These are phyloP conservation scores for Zymoseptoria crescenta DNA, from an alignment of 2,329 filamentous ascomycete species.

Conservation along the genomic window DNA sequence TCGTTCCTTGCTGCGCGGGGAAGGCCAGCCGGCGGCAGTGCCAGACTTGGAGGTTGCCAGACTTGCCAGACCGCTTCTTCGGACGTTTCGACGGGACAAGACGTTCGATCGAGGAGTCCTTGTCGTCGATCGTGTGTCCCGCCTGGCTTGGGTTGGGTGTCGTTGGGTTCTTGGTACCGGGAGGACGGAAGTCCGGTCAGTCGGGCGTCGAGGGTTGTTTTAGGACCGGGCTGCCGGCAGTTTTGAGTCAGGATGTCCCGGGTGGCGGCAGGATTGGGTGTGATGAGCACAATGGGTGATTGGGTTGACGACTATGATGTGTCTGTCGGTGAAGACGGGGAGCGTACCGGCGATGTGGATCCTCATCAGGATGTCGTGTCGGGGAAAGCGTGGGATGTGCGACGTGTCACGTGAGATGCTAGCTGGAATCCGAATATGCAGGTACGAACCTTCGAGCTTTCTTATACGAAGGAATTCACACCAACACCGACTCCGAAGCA, in stretches of 20 bases:
- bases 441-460: no score
- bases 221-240: neutral
- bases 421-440: no score
- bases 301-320: neutral
- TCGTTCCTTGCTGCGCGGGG: conserved; percentile 2
- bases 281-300: neutral
- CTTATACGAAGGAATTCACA: no score
- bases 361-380: no score
- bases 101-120: neutral
- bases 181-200: neutral
- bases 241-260: no score
- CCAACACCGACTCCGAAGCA: no score
- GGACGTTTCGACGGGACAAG: neutral
- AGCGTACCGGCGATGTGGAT: no score
- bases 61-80: neutral
- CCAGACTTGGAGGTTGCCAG: neutral
- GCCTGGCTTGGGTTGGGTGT: neutral
- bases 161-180: neutral
- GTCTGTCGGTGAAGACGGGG: neutral
- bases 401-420: no score
- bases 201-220: neutral
- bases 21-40: neutral
- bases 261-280: no score
- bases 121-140: neutral
- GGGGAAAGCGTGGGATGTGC: neutral